Conservation (phyloP, 768 basidiomycete genomes). For the Amanita muscaria region DNA sequence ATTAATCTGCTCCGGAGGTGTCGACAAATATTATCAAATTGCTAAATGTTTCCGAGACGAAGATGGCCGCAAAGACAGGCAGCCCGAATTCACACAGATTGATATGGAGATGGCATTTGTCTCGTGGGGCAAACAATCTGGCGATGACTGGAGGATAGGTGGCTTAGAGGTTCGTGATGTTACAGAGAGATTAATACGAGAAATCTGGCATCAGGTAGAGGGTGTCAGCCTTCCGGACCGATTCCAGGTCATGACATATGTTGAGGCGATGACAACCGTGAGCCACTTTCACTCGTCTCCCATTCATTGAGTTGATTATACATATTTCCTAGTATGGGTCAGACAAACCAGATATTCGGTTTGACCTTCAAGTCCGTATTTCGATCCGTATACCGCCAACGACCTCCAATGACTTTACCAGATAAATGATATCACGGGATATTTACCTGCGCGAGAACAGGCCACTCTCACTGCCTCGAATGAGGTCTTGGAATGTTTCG, state of each 20-base stretch:
- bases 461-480: conserved; percentile 18
- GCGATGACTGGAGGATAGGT: conserved; percentile 72
- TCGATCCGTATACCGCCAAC: not conserved
- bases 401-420: conserved; percentile 14
- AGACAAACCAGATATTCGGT: conserved; percentile 91
- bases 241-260: conserved; percentile 82
- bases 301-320: conserved; percentile 14
- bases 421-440: conserved; percentile 37
- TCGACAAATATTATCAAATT: conserved; percentile 90
- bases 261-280: conserved; percentile 84
- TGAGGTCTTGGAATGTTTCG: conserved; percentile 37
- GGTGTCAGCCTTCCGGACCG: conserved; percentile 47
- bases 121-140: conserved; percentile 58
- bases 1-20: conserved; percentile 78
- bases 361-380: conserved; percentile 65
- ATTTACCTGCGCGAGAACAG: conserved; percentile 25
- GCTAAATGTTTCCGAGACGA: conserved; percentile 95
- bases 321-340: conserved; percentile 66
- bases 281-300: conserved; percentile 21
- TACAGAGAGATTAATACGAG: conserved; percentile 65
- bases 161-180: conserved; percentile 74
- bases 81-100: conserved; percentile 95
- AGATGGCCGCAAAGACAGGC: conserved; percentile 88
- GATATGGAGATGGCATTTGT: conserved; percentile 97
- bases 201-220: conserved; percentile 69